Base-by-base conservation (phyloP, 129 eudicot species). In the Solidago caesia region DNA sequence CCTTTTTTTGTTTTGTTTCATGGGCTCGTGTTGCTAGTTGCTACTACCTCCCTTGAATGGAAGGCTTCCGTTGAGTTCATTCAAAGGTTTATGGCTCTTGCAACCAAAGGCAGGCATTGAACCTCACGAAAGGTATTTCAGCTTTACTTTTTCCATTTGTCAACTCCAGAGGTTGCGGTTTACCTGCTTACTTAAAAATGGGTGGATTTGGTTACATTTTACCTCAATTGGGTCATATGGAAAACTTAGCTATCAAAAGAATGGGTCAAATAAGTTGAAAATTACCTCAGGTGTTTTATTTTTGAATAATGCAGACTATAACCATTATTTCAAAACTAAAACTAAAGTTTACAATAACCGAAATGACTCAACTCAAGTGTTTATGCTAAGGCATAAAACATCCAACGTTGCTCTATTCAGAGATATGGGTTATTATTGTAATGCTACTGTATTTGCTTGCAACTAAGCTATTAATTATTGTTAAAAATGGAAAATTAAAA, bases 61-160 rank as follows among this genome's bases (percentile, higher is more conserved):
- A 21, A 59, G 68, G 44, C 29, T 64, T 72, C 25, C 6, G 42
- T 72, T 45, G 68, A 71, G 77, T 53, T 79, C 4, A 64, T 72
- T 79, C 68, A 70, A 33, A 60, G 81, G 61, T 60, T 55, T 69
- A 44, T 7, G 41, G 45, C 25, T 29, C 51, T 56, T 77, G 56
- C 58, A 70, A 63, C 33, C 21, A 62, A 47, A 61, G 76, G 72
- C 82, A 72, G 68, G 66, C 7, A 44, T 45, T 56, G 69, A 79
- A 73, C 62, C 60, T 72, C 78, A 29, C 29, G 44, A 33, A 64
- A 72, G 82, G 78, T 79, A 79, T n/a, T 64, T 64, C 42, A 15
- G 41, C 76, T 60, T 48, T 55, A 70, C 59, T 69, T 70, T 55
- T 21, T 44, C 21, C 11, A 26, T 67, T 14, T 67, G 8, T 67